Percentiles rank a stretch among this genome's conserved stretches.
phyloP scores from a whole-genome alignment of 1,139 yeast genomes.

The Arxiozyma telluris region DNA sequence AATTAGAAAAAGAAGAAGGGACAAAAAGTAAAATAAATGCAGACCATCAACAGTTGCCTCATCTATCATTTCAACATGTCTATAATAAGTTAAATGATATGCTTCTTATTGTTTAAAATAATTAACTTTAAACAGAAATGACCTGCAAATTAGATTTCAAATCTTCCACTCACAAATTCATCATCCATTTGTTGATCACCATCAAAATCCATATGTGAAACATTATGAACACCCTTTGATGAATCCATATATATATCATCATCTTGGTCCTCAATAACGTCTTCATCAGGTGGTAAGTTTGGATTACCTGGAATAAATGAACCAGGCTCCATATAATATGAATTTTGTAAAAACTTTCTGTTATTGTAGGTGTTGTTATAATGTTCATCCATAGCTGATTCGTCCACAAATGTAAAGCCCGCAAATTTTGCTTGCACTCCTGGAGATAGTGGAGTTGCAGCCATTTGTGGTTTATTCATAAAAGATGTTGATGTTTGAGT shows the following conservation, averaged over 20 bases:
- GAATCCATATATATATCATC: constrained; percentile 42
- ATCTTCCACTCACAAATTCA: constrained; percentile 83
- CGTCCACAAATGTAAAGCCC: constrained; percentile 94
- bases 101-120: too few species aligned
- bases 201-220: constrained; percentile 23
- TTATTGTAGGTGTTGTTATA: constrained; percentile 35
- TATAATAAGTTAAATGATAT: too few species aligned
- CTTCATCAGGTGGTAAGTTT: constrained; percentile 72
- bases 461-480: constrained; percentile 47
- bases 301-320: constrained; percentile 74
- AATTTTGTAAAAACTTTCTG: constrained; percentile 29
- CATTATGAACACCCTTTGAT: constrained; percentile 6
- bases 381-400: constrained; percentile 84
- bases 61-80: background rate
- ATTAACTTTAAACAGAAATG: background rate
- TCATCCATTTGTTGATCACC: constrained; percentile 44
- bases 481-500: constrained; percentile 84
- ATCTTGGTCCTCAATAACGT: constrained; percentile 68
- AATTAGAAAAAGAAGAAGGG: background rate
- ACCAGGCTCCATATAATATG: constrained; percentile 44
- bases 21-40: background rate
- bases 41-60: background rate
- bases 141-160: constrained; percentile 48
- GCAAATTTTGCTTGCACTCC: constrained; percentile 93
- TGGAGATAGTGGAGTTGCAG: constrained; percentile 62